Base-by-base conservation (phyloP, 2,329 filamentous ascomycete species). In the Zopfia rhizophila region DNA sequence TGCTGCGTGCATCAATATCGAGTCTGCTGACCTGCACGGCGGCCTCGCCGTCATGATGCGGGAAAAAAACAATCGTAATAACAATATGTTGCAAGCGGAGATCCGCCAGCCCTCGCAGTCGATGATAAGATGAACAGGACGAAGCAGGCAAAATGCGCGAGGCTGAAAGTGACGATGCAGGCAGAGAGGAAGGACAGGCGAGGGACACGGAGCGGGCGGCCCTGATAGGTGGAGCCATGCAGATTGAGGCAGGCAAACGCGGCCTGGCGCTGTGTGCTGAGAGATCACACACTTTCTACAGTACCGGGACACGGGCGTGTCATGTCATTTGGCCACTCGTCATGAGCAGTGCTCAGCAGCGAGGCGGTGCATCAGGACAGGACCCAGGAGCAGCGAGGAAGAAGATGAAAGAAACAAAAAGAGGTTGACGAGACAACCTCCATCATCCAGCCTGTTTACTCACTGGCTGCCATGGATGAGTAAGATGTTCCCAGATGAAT, bases 301-400 rank as follows among this genome's bases (percentile, higher is more conserved):
- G n/a, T 21, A 28, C 24, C 25, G 42, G 38, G 38, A 29, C 12
- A 14, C 31, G 13, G 43, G 17, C 44, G 46, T 57, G 46, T 47
- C 44, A 44, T 57, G 46, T 47, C 55, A 60, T 50, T 55, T 18
- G 41, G 38, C 55, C 52, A 55, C 45, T 53, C 48, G 54, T 46
- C 38, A 28, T 28, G 23, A 45, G 42, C 35, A 24, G 42, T 23
- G 18, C 14, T 48, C 46, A 36, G 31, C 24, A 45, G 23, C 30
- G 44, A 27, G 38, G 29, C 31, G 32, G 43, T 42, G 32, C n/a
- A n/a, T n/a, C n/a, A n/a, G n/a, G n/a, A n/a, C n/a, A n/a, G n/a
- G n/a, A n/a, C n/a, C n/a, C n/a, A n/a, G n/a, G 12, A 14, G 5
- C 35, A 38, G 14, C 14, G 35, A 17, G 18, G 21, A 16, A 38